Percentiles rank a stretch among this genome's conserved stretches.
These are phyloP conservation scores for Arabidopsis arenosa DNA, from an alignment of 345 rosid genomes.

Conservation along the genomic window DNA sequence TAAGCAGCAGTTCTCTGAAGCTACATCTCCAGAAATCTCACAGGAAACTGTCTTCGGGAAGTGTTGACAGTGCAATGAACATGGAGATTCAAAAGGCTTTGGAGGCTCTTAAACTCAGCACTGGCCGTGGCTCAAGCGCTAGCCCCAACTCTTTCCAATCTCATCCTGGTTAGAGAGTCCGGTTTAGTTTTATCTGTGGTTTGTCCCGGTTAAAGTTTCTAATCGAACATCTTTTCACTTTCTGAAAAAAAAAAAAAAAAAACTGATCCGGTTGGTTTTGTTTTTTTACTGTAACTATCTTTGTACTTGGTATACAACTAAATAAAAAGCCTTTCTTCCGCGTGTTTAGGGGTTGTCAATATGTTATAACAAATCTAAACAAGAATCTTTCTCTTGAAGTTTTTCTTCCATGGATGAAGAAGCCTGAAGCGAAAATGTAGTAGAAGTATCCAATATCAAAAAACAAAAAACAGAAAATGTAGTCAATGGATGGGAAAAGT, in stretches of 20 bases:
- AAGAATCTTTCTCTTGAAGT: not conserved
- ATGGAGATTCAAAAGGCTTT: conserved; percentile 95
- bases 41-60: conserved; percentile 85
- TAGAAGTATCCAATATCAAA: not conserved
- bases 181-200: conserved; percentile 11
- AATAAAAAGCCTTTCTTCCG: not conserved
- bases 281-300: not conserved
- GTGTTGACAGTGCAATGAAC: conserved; percentile 99
- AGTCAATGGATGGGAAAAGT: conserved; percentile 66
- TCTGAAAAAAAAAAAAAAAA: not conserved
- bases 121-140: conserved; percentile 61
- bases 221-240: conserved; percentile 1
- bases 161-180: conserved; percentile 48
- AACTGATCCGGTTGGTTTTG: not conserved
- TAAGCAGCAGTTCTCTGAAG: conserved; percentile 92
- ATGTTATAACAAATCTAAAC: too few relatives aligned
- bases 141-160: conserved; percentile 64
- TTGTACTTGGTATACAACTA: conserved; percentile 3
- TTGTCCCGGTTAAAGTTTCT: conserved; percentile 14
- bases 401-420: not conserved
- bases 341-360: too few relatives aligned
- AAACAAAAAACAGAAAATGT: not conserved
- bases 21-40: conserved; percentile 93
- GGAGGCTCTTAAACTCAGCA: conserved; percentile 73
- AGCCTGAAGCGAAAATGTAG: not conserved